These are phyloP conservation scores for Terfezia claveryi DNA, from an alignment of 495 filamentous ascomycete species.

Conservation along the genomic window DNA sequence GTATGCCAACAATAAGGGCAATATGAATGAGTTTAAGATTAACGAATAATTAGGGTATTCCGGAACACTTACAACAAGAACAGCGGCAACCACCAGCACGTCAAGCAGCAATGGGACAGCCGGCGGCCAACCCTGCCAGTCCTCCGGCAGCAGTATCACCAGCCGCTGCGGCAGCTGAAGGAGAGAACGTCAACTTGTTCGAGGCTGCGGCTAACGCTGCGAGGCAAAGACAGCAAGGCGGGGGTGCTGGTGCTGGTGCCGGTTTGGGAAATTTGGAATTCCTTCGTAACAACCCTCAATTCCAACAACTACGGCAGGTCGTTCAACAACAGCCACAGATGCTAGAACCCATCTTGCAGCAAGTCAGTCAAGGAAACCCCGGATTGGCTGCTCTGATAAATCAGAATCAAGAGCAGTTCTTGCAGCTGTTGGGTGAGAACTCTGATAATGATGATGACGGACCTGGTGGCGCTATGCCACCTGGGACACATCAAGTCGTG, in stretches of 20 bases:
- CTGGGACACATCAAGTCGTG: constrained; percentile 67
- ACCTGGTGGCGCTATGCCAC: constrained; percentile 41
- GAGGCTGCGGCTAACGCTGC: constrained; percentile 44
- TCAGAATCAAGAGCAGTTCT: constrained; percentile 75
- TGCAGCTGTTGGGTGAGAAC: constrained; percentile 69
- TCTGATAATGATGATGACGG: constrained; percentile 37
- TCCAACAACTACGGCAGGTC: constrained; percentile 89
- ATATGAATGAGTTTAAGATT: constrained; percentile 1
- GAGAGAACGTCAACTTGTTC: constrained; percentile 69
- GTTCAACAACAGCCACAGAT: constrained; percentile 94
- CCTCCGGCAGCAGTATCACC: constrained; percentile 20
- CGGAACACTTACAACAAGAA: constrained; percentile 48
- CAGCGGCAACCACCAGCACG: constrained; percentile 29
- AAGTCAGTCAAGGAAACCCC: constrained; percentile 88
- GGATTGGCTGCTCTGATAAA: constrained; percentile 80
- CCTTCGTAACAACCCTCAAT: constrained; percentile 87
- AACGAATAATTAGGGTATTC: constrained; percentile 47
- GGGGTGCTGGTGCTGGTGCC: constrained; percentile 32
- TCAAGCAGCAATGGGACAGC: constrained; percentile 23
- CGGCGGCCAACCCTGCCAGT: constrained; percentile 15
- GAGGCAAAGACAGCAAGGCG: constrained; percentile 31
- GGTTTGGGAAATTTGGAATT: constrained; percentile 68
- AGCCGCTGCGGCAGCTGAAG: constrained; percentile 32
- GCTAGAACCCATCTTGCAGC: constrained; percentile 92
- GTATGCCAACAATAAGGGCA: constrained; percentile 29